phyloP scores from a whole-genome alignment of 768 basidiomycete genomes.

The Trametes gibbosa region DNA sequence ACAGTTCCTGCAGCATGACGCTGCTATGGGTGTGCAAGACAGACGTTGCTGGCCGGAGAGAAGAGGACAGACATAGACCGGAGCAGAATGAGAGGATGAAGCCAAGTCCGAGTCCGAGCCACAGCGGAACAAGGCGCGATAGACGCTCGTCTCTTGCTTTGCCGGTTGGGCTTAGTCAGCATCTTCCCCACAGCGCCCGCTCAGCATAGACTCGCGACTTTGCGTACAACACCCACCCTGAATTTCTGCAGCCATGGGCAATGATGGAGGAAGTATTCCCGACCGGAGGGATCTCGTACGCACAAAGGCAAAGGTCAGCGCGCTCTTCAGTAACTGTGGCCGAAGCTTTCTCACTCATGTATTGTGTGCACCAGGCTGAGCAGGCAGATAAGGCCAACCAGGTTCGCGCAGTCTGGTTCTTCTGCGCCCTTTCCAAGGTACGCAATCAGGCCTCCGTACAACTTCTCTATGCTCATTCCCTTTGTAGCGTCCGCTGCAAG shows the following conservation, averaged over 20 bases:
- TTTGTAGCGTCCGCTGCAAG: slow-evolving; percentile 64
- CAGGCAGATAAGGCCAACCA: slow-evolving; percentile 91
- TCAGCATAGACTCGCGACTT: background rate
- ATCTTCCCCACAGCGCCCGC: background rate
- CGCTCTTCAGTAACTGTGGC: background rate
- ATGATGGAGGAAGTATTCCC: slow-evolving; percentile 87
- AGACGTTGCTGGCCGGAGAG: background rate
- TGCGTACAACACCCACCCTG: slow-evolving; percentile 12
- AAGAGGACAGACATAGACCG: slow-evolving; percentile 9
- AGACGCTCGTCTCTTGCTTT: background rate
- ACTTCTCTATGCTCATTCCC: background rate
- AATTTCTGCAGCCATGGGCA: slow-evolving; percentile 54
- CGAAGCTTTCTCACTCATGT: background rate
- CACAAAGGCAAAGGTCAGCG: slow-evolving; percentile 63
- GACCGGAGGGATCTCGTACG: slow-evolving; percentile 78
- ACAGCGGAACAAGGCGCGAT: background rate
- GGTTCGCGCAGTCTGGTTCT: slow-evolving; percentile 83
- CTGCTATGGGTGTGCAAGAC: slow-evolving; percentile 36
- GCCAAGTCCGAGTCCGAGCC: background rate
- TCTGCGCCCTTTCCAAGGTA: slow-evolving; percentile 95
- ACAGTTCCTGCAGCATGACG: slow-evolving; percentile 89
- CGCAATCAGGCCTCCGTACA: slow-evolving; percentile 13
- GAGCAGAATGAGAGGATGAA: background rate
- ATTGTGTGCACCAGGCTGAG: slow-evolving; percentile 53
- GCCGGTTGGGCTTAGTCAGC: slow-evolving; percentile 2